Evolutionary conservation across 139 green algal genomes (phyloP).

Genomic region (Chlorella sp.): DNA sequence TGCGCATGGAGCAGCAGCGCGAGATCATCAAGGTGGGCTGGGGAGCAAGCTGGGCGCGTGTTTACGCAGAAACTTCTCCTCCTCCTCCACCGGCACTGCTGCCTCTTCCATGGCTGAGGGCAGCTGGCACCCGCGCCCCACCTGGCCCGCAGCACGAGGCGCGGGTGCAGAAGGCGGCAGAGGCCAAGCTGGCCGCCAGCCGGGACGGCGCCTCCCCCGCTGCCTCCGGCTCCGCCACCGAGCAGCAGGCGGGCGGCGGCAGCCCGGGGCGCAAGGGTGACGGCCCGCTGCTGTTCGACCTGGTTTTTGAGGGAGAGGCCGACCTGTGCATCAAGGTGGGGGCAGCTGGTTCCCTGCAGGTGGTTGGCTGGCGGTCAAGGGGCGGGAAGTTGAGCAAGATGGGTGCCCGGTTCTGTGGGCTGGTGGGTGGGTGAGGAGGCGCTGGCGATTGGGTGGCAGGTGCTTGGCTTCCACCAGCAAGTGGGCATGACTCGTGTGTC

Average conservation of each 20-base stretch:
- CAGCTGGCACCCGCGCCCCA: too few relatives aligned
- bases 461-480: too few relatives aligned
- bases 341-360: too few relatives aligned
- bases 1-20: constrained; percentile 81
- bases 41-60: too few relatives aligned
- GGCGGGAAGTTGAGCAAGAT: neutral
- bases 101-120: neutral
- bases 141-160: constrained; percentile 63
- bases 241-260: neutral
- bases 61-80: too few relatives aligned
- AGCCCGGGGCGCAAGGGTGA: neutral
- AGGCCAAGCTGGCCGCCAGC: constrained; percentile 36
- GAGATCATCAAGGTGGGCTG: constrained; percentile 71
- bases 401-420: neutral
- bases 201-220: neutral
- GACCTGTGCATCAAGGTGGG: constrained; percentile 36
- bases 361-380: neutral
- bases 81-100: neutral
- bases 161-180: constrained; percentile 70
- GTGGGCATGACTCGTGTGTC: too few relatives aligned
- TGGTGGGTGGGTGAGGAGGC: too few relatives aligned
- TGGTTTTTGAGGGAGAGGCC: constrained; percentile 74
- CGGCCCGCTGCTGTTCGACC: constrained; percentile 75
- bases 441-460: too few relatives aligned
- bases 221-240: neutral